These are phyloP conservation scores for Erucastrum elatum DNA, from an alignment of 345 rosid genomes.

Conservation along the genomic window DNA sequence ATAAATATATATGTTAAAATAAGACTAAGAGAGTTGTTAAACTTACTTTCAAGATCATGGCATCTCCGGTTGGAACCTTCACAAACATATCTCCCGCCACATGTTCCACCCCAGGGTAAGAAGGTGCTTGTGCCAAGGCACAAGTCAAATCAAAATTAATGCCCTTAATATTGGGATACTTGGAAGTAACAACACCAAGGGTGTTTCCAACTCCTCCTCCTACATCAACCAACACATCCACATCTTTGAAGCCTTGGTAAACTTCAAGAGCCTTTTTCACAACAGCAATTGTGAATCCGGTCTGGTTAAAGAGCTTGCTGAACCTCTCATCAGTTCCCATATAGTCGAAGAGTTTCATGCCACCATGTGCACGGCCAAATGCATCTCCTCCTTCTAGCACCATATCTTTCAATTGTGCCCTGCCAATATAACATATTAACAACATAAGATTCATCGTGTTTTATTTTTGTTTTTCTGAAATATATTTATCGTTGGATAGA, in stretches of 20 bases:
- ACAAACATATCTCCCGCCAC: conserved; percentile 87
- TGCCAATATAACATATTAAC: background rate
- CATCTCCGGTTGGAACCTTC: conserved; percentile 70
- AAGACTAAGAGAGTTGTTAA: background rate
- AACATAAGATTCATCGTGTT: background rate
- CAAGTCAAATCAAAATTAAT: conserved; percentile 52
- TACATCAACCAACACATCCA: conserved; percentile 56
- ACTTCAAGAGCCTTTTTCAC: conserved; percentile 56
- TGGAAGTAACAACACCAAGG: conserved; percentile 48
- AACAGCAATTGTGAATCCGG: conserved; percentile 46
- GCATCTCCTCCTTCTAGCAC: conserved; percentile 60
- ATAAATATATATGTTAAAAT: background rate
- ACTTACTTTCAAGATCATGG: conserved; percentile 62
- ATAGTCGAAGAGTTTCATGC: conserved; percentile 52
- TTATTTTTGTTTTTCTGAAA: background rate
- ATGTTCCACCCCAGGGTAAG: conserved; percentile 52
- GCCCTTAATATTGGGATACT: conserved; percentile 49
- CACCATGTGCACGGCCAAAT: conserved; percentile 63
- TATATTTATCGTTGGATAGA: background rate
- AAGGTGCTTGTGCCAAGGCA: conserved; percentile 42
- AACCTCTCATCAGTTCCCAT: conserved; percentile 48
- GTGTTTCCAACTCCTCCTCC: conserved; percentile 71
- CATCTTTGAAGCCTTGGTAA: conserved; percentile 56
- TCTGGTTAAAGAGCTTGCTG: conserved; percentile 54
- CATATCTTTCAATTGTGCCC: conserved; percentile 53